A percentile compares a stretch with the other conserved stretches of the same genome.
Evolutionary conservation across 768 basidiomycete genomes (phyloP).

Genomic region (Chalciporus pseudorubinellus): DNA sequence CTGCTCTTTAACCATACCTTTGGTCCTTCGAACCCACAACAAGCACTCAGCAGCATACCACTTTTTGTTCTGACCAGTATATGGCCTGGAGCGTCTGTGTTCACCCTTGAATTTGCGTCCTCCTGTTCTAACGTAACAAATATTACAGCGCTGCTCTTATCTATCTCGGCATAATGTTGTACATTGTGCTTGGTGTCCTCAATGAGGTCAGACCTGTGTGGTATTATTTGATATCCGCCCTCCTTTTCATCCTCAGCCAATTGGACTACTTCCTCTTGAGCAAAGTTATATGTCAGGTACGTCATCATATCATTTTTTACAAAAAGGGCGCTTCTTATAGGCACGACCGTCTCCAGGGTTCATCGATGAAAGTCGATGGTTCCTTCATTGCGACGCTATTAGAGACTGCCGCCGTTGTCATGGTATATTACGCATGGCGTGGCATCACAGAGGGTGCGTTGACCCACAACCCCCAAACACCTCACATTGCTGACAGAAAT

Average conservation of each 20-base stretch:
- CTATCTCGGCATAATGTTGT: conserved; percentile 76
- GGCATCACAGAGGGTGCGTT: conserved; percentile 83
- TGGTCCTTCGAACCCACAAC: conserved; percentile 56
- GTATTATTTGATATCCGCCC: conserved; percentile 71
- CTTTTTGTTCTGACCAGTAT: conserved; percentile 80
- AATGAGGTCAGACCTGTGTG: conserved; percentile 78
- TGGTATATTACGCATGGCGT: conserved; percentile 78
- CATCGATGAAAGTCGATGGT: conserved; percentile 74
- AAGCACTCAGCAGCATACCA: conserved; percentile 59
- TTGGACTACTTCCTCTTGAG: conserved; percentile 80
- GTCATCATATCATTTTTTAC: conserved; percentile 21
- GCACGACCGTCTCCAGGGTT: conserved; percentile 41
- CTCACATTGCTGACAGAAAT: conserved; percentile 1
- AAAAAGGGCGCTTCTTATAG: conserved; percentile 9
- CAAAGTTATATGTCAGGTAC: conserved; percentile 68
- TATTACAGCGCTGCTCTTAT: conserved; percentile 54
- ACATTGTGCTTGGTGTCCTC: conserved; percentile 73
- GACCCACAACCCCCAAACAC: background rate
- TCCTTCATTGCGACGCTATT: conserved; percentile 83
- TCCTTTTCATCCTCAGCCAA: conserved; percentile 78
- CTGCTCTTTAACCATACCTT: conserved; percentile 62
- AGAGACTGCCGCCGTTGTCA: conserved; percentile 69
- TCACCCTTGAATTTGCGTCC: background rate
- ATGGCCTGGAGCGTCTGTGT: conserved; percentile 72
- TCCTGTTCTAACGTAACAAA: conserved; percentile 1